These are phyloP conservation scores for Cryptococcus depauperatus DNA, from an alignment of 1,284 basidiomycete species.

Conservation along the genomic window DNA sequence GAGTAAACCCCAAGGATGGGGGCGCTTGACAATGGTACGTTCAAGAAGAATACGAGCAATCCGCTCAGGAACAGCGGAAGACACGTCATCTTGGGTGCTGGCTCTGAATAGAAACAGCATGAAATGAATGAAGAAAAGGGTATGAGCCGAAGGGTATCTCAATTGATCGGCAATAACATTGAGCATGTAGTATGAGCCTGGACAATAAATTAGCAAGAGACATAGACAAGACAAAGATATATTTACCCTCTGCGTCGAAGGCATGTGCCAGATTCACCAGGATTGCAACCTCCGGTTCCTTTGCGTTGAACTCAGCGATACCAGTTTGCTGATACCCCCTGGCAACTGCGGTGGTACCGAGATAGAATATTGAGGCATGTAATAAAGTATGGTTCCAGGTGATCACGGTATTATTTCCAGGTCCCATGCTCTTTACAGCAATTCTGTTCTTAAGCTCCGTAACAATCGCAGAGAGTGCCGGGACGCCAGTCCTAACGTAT, in stretches of 20 bases:
- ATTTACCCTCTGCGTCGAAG: conserved; percentile 80
- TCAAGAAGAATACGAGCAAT: conserved; percentile 87
- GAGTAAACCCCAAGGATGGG: conserved; percentile 95
- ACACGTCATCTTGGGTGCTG: conserved; percentile 27
- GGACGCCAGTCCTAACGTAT: conserved; percentile 62
- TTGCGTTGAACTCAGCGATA: conserved; percentile 66
- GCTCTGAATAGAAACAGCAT: conserved; percentile 72
- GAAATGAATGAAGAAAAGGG: conserved; percentile 87
- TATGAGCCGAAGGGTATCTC: conserved; percentile 94
- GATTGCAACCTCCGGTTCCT: conserved; percentile 71
- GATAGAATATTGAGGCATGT: conserved; percentile 90
- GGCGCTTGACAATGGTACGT: conserved; percentile 83
- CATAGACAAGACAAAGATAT: not conserved
- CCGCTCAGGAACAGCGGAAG: conserved; percentile 65
- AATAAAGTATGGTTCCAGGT: conserved; percentile 81
- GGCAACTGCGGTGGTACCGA: conserved; percentile 79
- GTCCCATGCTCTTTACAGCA: conserved; percentile 53
- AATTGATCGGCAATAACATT: conserved; percentile 86
- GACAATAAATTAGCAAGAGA: conserved; percentile 3
- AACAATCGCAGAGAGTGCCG: conserved; percentile 55
- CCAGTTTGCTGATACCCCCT: conserved; percentile 69
- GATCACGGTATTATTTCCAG: conserved; percentile 47
- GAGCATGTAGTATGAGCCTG: conserved; percentile 86
- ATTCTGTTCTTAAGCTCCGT: conserved; percentile 71
- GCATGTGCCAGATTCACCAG: conserved; percentile 73